A percentile compares a stretch with the other conserved stretches of the same genome.
phyloP scores from a whole-genome alignment of 208 protist species.

The Trypanosoma lewisi region DNA sequence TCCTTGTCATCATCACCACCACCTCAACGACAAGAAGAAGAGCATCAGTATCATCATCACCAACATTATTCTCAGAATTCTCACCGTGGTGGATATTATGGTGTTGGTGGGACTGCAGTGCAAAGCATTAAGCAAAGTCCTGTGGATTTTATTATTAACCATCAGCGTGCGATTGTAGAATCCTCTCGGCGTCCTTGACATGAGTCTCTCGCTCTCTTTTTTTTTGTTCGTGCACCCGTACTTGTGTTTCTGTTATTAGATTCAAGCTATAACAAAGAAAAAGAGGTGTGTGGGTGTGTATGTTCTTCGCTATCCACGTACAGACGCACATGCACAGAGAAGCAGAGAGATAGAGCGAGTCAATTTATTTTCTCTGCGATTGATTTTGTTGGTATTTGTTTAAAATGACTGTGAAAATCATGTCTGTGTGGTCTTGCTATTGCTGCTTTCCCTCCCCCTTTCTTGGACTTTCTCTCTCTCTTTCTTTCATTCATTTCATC shows the following conservation, averaged over 20 bases:
- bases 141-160: slow-evolving; percentile 31
- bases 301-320: too few species aligned
- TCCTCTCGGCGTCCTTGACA: slow-evolving; percentile 6
- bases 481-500: too few species aligned
- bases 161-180: slow-evolving; percentile 28
- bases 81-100: not conserved
- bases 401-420: too few species aligned
- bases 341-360: too few species aligned
- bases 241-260: not conserved
- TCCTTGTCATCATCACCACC: not conserved
- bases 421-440: too few species aligned
- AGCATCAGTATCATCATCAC: not conserved
- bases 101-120: slow-evolving; percentile 1
- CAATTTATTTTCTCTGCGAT: too few species aligned
- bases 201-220: not conserved
- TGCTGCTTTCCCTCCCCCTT: too few species aligned
- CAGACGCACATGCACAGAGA: too few species aligned
- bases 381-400: too few species aligned
- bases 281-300: too few species aligned
- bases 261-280: too few species aligned
- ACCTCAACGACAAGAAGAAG: not conserved
- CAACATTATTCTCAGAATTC: not conserved
- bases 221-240: not conserved
- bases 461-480: too few species aligned
- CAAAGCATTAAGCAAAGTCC: slow-evolving; percentile 15